A percentile compares a stretch with the other conserved stretches of the same genome.
Conservation (phyloP, 1,284 basidiomycete species). For the Pyrrhoderma lamaoense region DNA sequence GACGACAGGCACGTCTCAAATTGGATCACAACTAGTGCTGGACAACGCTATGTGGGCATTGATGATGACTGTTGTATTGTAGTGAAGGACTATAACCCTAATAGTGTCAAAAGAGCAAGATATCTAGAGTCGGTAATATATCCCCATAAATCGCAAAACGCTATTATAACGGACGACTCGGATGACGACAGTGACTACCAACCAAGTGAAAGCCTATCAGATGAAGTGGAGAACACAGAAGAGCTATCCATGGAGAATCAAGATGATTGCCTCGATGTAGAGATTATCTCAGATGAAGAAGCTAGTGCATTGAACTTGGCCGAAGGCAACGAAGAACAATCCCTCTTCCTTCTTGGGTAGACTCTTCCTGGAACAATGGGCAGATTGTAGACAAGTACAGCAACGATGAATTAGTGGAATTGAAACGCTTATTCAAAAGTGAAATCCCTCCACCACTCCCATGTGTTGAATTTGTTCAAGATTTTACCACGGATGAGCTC, state of each 20-base stretch:
- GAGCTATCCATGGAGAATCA: not conserved
- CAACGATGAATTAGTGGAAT: conserved; percentile 15
- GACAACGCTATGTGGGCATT: conserved; percentile 35
- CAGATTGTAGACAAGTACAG: conserved; percentile 7
- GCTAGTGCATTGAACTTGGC: no score
- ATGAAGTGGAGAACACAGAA: not conserved
- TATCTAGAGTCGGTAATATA: not conserved
- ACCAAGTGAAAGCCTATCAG: not conserved
- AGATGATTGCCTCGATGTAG: not conserved
- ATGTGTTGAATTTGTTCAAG: conserved; percentile 27
- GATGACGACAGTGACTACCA: not conserved
- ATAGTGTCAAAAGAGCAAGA: conserved; percentile 24
- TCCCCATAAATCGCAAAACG: not conserved
- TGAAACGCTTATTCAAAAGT: conserved; percentile 26
- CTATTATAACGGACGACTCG: not conserved
- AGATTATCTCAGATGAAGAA: not conserved
- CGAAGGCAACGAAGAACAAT: no score
- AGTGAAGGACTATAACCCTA: conserved; percentile 37
- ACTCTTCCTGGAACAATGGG: not conserved
- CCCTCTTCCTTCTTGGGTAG: not conserved
- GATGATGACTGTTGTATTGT: conserved; percentile 22
- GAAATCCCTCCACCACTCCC: conserved; percentile 29
- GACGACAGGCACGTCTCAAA: conserved; percentile 30
- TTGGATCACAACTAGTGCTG: conserved; percentile 44
- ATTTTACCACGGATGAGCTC: conserved; percentile 17